phyloP scores from a whole-genome alignment of 768 basidiomycete species.

The Xerocomellus chrysenteron region DNA sequence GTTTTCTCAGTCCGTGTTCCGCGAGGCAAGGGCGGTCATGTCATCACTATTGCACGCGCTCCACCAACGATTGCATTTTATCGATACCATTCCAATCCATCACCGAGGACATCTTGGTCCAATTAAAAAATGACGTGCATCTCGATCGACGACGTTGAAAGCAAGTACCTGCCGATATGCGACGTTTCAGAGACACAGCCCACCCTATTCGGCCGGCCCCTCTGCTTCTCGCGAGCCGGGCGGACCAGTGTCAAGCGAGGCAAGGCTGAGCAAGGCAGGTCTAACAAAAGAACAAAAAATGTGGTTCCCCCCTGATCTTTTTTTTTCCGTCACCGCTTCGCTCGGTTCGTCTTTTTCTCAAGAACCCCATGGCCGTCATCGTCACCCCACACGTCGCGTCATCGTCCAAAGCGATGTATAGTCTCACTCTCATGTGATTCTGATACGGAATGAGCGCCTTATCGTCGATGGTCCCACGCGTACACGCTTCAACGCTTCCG shows the following conservation, averaged over 20 bases:
- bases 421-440: neutral
- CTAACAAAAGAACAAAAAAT: neutral
- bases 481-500: no score
- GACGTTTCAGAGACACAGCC: slow-evolving; percentile 10
- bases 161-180: neutral
- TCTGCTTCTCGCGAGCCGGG: neutral
- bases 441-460: neutral
- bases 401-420: neutral
- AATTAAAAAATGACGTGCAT: neutral
- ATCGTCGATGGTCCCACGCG: neutral
- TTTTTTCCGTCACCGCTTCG: neutral
- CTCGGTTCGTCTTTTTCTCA: neutral
- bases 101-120: neutral
- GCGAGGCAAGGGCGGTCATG: neutral
- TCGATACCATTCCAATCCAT: neutral
- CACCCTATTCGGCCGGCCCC: neutral
- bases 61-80: neutral
- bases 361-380: neutral
- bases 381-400: neutral
- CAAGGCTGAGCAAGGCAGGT: neutral
- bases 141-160: neutral
- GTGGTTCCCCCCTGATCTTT: neutral
- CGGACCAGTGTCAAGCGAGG: neutral
- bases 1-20: slow-evolving; percentile 8
- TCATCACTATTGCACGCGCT: neutral